Evolutionary conservation across 768 basidiomycete genomes (phyloP), one percentile per base, ranked within the genome.

Genomic region (Boletus reticulatus): DNA sequence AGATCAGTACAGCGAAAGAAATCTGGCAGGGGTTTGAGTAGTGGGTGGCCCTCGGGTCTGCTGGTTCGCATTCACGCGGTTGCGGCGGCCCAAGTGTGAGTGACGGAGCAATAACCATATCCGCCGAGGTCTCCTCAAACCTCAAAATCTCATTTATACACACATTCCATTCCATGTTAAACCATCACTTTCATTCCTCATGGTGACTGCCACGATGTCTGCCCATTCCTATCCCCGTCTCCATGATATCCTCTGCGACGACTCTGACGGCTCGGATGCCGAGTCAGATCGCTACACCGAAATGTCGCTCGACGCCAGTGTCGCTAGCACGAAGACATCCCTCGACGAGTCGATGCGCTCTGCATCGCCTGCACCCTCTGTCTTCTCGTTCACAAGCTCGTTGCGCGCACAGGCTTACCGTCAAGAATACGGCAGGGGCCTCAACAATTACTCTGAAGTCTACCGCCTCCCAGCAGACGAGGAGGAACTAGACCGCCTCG

Each of bases 381-480:
- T 92, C 9, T 77, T 81, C 64, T 89, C 88, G 1, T 67, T 89
- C 65, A 84, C 85, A 0, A 84, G 80, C 62, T 86, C 86, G 0
- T 61, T 88, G 44, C 81, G 80, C 24, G 80, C 78, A 16, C 76
- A 79, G 36, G 79, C 83, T 2, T 84, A 83, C 71, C 79, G 77
- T 51, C 78, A 83, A 29, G 87, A 90, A 64, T 85, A 82, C 54
- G 89, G 89, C 0, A 77, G 89, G 41, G 79, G 76, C 32, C 67
- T 92, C 43, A 91, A 91, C 72, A 89, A 84, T 58, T 87, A 87
- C 60, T 91, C 89, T 2, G 87, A 91, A 43, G 79, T 92, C 2
- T 92, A 92, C 64, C 80, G 80, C 42, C 75, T 92, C 27, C 88
- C 90, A 13, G 90, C 88, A 27, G 90, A 92, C 59, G 85, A 87